Evolutionary conservation across 371 early-diverging fungal genomes (phyloP), one percentile per base, ranked within the genome.

Genomic region (Gilbertella persicaria): DNA sequence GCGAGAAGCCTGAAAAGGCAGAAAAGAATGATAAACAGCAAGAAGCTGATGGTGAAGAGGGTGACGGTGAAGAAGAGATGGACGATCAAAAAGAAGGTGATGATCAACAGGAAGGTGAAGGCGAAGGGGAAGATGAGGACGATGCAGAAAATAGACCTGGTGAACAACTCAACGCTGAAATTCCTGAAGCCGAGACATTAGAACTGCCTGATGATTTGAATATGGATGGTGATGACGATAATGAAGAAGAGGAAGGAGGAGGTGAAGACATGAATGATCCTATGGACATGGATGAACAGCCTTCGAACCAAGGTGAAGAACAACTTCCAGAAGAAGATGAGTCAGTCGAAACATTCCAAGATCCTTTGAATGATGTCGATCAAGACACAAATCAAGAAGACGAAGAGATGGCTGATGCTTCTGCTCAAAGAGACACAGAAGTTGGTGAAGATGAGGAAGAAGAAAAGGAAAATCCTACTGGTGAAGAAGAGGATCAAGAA

Each of bases 141-240:
- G 64, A 60, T 9, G 50, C 57, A 12, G 73, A 73, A 16, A 80
- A 82, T 19, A 70, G 70, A 16, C 58, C 82, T 38, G 80, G 78
- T 16, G 80, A 79, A 42, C 68, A 75, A 40, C 65, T 84, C 65
- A 78, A 85, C 58, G 73, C 78, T 39, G 84, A 83, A 30, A 78
- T 82, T 20, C 80, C 83, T 45, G 83, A 80, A 56, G 78, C 83
- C 0, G 84, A 84, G 33, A 84, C 78, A 17, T 63, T 84, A 26
- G 83, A 85, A 9, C 48, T 79, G 35, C 84, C 80, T 45, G 89
- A 89, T 50, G 87, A 86, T 58, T 42, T 86, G 53, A 80, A 86
- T 23, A 75, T 89, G 62, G 79, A 80, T 53, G 76, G 62, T 16
- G 73, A 69, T 21, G 74, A 68, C 13, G 68, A 71, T n/a, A 72